Percentiles rank a stretch among this genome's conserved stretches.
Conservation (phyloP, 805 yeast genomes). For the Trichomonascus vanleenenianus region DNA sequence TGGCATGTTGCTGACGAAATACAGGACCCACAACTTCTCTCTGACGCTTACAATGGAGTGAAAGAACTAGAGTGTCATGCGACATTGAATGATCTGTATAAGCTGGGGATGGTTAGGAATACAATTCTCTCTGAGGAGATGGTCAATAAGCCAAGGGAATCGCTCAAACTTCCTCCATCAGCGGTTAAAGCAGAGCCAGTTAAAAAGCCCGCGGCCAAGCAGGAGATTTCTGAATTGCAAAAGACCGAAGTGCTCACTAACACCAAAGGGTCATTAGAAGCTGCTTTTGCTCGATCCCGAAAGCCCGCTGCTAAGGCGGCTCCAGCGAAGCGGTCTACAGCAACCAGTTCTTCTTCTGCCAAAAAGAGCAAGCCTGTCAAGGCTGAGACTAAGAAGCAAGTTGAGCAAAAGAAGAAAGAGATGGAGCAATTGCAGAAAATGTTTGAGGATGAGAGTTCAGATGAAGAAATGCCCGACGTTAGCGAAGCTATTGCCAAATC, state of each 20-base stretch:
- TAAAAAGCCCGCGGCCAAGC: too few species aligned
- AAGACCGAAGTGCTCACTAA: too few species aligned
- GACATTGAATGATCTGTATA: not conserved
- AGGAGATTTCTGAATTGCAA: too few species aligned
- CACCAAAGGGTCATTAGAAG: too few species aligned
- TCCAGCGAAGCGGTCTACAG: not conserved
- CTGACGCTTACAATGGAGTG: too few species aligned
- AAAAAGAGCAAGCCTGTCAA: not conserved
- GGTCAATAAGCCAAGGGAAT: too few species aligned
- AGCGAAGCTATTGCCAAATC: not conserved
- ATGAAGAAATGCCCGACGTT: slow-evolving; percentile 11
- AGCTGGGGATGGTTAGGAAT: not conserved
- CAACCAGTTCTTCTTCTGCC: too few species aligned
- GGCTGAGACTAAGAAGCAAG: not conserved
- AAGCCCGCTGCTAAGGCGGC: not conserved
- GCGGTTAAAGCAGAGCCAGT: too few species aligned
- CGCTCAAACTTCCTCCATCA: too few species aligned
- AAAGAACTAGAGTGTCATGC: too few species aligned
- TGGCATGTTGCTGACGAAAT: too few species aligned
- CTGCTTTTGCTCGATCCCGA: not conserved
- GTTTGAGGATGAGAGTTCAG: slow-evolving; percentile 10
- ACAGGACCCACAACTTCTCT: too few species aligned
- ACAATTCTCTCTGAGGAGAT: not conserved
- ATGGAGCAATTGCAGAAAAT: not conserved
- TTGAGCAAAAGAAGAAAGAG: slow-evolving; percentile 1